Evolutionary conservation across 2,329 filamentous ascomycete species (phyloP).

Genomic region (Penicillium griseofulvum): DNA sequence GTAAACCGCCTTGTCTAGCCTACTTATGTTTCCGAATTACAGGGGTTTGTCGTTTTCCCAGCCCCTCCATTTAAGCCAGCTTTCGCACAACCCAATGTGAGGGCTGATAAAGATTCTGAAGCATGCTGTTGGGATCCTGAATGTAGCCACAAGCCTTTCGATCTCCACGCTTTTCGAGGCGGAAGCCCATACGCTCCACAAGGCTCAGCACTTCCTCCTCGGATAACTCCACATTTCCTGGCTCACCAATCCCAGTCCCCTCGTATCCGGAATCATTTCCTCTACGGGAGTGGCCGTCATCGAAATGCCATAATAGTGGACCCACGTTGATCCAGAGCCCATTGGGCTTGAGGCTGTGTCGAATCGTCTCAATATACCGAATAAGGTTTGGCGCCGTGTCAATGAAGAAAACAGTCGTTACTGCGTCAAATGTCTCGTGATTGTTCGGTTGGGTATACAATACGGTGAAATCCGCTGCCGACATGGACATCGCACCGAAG

Average conservation of each 20-base stretch:
- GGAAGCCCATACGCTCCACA: slow-evolving; percentile 73
- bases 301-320: slow-evolving; percentile 93
- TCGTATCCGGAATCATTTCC: slow-evolving; percentile 23
- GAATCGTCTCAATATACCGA: slow-evolving; percentile 81
- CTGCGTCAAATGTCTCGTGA: slow-evolving; percentile 68
- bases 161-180: slow-evolving; percentile 62
- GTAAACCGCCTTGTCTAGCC: neutral
- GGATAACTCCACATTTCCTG: slow-evolving; percentile 84
- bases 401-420: slow-evolving; percentile 91
- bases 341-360: slow-evolving; percentile 70
- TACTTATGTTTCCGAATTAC: neutral
- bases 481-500: slow-evolving; percentile 81
- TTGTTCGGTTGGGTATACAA: slow-evolving; percentile 68
- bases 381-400: slow-evolving; percentile 95
- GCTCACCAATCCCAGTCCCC: slow-evolving; percentile 70
- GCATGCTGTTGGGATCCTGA: slow-evolving; percentile 78
- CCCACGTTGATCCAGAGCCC: slow-evolving; percentile 88
- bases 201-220: slow-evolving; percentile 83
- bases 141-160: slow-evolving; percentile 71
- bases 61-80: slow-evolving; percentile 14
- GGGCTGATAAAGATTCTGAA: slow-evolving; percentile 76
- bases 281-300: slow-evolving; percentile 53
- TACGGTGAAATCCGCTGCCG: slow-evolving; percentile 88
- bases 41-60: neutral
- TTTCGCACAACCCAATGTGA: slow-evolving; percentile 87